Evolutionary conservation across 768 basidiomycete genomes (phyloP).

Genomic region (Calocybe gangraenosa): DNA sequence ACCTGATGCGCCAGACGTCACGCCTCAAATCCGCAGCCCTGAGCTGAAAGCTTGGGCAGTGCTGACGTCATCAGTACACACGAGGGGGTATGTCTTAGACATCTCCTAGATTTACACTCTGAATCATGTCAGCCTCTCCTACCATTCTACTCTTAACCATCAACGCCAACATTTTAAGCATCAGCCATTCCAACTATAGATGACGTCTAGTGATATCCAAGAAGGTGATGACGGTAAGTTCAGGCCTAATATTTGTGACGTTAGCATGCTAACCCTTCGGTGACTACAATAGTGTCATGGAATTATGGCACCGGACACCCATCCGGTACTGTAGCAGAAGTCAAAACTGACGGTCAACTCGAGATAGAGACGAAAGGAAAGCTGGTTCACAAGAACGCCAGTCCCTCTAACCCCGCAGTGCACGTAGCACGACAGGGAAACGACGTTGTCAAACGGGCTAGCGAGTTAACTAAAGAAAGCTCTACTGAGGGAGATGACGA

Average conservation of each 20-base stretch:
- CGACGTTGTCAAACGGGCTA: conserved; percentile 26
- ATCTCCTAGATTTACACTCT: neutral
- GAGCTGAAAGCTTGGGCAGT: no score
- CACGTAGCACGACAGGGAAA: conserved; percentile 21
- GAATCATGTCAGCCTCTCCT: neutral
- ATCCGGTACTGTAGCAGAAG: conserved; percentile 21
- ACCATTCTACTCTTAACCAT: neutral
- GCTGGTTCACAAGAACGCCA: conserved; percentile 24
- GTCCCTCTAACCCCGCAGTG: conserved; percentile 23
- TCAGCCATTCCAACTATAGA: conserved; percentile 2
- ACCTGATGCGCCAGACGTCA: no score
- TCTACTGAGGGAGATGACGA: conserved; percentile 1
- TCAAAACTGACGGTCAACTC: conserved; percentile 20
- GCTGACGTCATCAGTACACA: neutral
- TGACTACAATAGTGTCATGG: conserved; percentile 18
- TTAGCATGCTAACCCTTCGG: neutral
- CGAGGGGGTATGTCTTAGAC: conserved; percentile 10
- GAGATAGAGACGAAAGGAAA: conserved; percentile 25
- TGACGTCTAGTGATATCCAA: conserved; percentile 21
- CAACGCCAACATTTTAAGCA: no score
- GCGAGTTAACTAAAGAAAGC: conserved; percentile 21
- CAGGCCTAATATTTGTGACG: neutral
- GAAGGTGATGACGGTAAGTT: conserved; percentile 24
- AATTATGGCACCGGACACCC: conserved; percentile 22
- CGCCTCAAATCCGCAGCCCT: no score